Evolutionary conservation across 2,329 filamentous ascomycete species (phyloP).

Genomic region (Sporothrix luriei): DNA sequence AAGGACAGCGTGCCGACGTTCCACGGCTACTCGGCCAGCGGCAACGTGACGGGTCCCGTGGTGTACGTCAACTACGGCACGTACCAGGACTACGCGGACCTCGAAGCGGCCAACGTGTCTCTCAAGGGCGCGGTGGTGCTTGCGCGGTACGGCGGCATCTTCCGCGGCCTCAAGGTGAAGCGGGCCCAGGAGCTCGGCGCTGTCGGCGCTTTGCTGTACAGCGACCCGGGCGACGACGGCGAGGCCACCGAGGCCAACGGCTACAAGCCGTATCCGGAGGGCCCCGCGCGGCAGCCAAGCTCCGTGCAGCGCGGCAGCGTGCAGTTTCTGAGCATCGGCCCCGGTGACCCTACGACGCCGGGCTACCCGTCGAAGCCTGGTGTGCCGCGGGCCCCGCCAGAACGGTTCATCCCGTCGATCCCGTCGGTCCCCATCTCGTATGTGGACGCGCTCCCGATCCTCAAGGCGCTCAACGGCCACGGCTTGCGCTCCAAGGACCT

Average conservation of each 20-base stretch:
- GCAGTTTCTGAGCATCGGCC: constrained; percentile 72
- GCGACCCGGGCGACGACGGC: constrained; percentile 87
- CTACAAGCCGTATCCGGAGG: constrained; percentile 75
- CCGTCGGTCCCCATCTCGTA: constrained; percentile 60
- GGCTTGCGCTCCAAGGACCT: constrained; percentile 77
- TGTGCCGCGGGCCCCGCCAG: constrained; percentile 71
- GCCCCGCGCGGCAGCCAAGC: constrained; percentile 83
- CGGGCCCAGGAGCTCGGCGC: constrained; percentile 88
- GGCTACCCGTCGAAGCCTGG: constrained; percentile 92
- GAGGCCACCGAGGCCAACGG: constrained; percentile 80
- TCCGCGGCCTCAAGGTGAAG: constrained; percentile 90
- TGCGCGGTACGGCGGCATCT: constrained; percentile 81
- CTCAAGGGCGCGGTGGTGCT: constrained; percentile 85
- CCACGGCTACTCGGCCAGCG: constrained; percentile 90
- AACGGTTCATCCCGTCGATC: constrained; percentile 75
- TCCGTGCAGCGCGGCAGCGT: constrained; percentile 88
- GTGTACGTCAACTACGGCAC: constrained; percentile 93
- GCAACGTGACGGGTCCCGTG: constrained; percentile 84
- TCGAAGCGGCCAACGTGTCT: constrained; percentile 72
- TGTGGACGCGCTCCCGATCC: constrained; percentile 32
- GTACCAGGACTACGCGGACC: constrained; percentile 80
- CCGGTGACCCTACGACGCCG: constrained; percentile 83
- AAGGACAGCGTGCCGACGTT: constrained; percentile 80
- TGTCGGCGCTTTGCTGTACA: constrained; percentile 82
- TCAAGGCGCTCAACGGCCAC: constrained; percentile 75